Evolutionary conservation across 495 filamentous ascomycete species (phyloP).

Genomic region (Penicillium lagena): DNA sequence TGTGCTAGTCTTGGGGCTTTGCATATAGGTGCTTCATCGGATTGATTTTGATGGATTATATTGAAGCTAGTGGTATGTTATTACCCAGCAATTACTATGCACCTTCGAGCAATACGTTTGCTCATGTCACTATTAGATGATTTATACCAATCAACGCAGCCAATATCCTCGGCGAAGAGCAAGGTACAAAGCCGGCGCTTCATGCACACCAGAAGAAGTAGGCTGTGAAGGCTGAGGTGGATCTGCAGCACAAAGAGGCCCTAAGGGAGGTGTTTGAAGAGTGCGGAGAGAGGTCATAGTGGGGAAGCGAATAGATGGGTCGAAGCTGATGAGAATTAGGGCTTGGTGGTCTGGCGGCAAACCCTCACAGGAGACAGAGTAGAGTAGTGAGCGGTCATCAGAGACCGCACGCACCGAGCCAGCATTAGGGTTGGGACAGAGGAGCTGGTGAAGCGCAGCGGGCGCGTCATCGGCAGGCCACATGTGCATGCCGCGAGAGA

Average conservation of each 20-base stretch:
- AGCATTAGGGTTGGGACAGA: constrained; percentile 47
- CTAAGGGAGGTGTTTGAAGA: constrained; percentile 4
- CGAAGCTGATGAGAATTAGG: constrained; percentile 59
- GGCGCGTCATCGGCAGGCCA: constrained; percentile 54
- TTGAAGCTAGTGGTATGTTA: background rate
- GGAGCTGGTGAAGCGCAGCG: constrained; percentile 41
- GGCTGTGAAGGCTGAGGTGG: constrained; percentile 4
- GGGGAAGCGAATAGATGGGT: constrained; percentile 44
- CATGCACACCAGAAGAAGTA: constrained; percentile 19
- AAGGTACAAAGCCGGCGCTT: constrained; percentile 28
- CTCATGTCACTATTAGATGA: too few relatives aligned
- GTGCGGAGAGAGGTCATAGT: constrained; percentile 9
- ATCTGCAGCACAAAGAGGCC: constrained; percentile 2
- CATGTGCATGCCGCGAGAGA: constrained; percentile 40
- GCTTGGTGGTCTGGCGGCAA: constrained; percentile 31
- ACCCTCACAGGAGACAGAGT: constrained; percentile 48
- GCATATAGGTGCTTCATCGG: too few relatives aligned
- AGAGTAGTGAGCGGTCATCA: constrained; percentile 55
- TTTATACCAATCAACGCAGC: constrained; percentile 16
- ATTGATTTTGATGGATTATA: too few relatives aligned
- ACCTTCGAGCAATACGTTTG: background rate
- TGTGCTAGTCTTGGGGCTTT: too few relatives aligned
- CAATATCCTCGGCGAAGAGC: constrained; percentile 32
- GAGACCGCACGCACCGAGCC: constrained; percentile 45
- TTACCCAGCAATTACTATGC: background rate